These are phyloP conservation scores for Thermomucor indicae-seudaticae DNA, from an alignment of 371 early-diverging fungal genomes.

Conservation along the genomic window DNA sequence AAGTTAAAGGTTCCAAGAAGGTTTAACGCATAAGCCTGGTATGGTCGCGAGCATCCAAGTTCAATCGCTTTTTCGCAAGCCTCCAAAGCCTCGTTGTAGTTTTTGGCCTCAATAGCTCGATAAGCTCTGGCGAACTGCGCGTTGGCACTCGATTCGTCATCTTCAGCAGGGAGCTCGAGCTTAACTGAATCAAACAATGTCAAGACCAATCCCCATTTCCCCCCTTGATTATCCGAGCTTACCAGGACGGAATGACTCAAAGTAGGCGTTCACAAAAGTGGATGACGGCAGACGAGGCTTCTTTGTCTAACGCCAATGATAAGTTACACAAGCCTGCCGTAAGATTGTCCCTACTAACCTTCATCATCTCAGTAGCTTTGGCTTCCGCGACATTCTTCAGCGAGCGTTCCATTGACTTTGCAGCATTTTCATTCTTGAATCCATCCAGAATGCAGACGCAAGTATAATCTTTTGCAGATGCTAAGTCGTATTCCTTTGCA, in stretches of 20 bases:
- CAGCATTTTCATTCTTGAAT: constrained; percentile 81
- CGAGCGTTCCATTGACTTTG: constrained; percentile 85
- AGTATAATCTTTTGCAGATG: constrained; percentile 76
- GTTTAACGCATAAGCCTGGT: constrained; percentile 69
- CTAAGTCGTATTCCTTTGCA: no score
- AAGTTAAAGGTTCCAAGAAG: constrained; percentile 86
- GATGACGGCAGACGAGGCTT: constrained; percentile 79
- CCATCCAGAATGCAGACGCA: constrained; percentile 91
- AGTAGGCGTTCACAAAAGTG: constrained; percentile 87
- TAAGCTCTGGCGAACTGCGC: constrained; percentile 44
- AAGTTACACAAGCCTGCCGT: background rate
- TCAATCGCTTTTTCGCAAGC: constrained; percentile 67
- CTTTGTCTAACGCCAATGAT: constrained; percentile 32
- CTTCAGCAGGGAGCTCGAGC: constrained; percentile 24
- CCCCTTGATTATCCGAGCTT: background rate
- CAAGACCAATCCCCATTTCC: background rate
- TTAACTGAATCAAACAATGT: constrained; percentile 10
- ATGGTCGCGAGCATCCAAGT: constrained; percentile 46
- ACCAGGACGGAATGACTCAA: constrained; percentile 83
- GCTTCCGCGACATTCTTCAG: constrained; percentile 78
- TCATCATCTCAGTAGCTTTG: constrained; percentile 76
- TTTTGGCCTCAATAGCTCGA: constrained; percentile 44
- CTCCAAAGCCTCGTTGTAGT: constrained; percentile 70
- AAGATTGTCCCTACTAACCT: constrained; percentile 20
- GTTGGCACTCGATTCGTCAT: constrained; percentile 43